phyloP scores from a whole-genome alignment of 305 asterid genomes.

The Fraxinus platypoda region DNA sequence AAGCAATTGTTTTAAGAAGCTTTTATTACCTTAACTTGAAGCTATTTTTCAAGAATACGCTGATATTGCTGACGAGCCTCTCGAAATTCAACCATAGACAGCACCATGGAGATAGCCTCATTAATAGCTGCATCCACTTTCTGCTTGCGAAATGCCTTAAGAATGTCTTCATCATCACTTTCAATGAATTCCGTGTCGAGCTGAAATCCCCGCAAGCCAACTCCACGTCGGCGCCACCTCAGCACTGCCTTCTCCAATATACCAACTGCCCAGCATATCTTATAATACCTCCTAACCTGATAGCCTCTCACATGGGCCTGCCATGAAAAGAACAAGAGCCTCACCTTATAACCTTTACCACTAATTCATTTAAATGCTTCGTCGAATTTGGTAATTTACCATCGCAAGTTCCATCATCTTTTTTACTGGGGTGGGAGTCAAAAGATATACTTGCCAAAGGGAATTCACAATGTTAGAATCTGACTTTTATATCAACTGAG shows the following conservation, averaged over 20 bases:
- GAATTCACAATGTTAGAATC: not conserved
- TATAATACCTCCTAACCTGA: constrained; percentile 74
- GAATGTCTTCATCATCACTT: constrained; percentile 79
- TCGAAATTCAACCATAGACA: constrained; percentile 83
- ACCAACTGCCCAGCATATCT: constrained; percentile 91
- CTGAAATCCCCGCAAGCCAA: constrained; percentile 79
- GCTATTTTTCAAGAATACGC: constrained; percentile 72
- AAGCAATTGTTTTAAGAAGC: not conserved
- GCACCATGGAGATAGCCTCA: constrained; percentile 86
- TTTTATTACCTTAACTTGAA: constrained; percentile 72
- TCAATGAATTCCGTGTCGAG: constrained; percentile 50
- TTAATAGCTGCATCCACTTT: constrained; percentile 74
- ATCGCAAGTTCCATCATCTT: not conserved
- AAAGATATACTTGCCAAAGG: not conserved
- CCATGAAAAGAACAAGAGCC: constrained; percentile 24
- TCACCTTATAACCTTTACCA: not conserved
- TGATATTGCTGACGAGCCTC: constrained; percentile 85
- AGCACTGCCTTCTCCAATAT: constrained; percentile 79
- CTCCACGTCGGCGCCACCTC: constrained; percentile 90
- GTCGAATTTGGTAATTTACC: not conserved
- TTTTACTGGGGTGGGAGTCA: not conserved
- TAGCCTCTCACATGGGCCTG: constrained; percentile 99
- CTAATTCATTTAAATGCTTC: not conserved
- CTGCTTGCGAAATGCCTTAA: constrained; percentile 74
- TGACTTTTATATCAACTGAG: not conserved